Percentiles rank a stretch among this genome's conserved stretches.
Conservation (phyloP, 106 monocot species). For the Triglochin maritima region DNA sequence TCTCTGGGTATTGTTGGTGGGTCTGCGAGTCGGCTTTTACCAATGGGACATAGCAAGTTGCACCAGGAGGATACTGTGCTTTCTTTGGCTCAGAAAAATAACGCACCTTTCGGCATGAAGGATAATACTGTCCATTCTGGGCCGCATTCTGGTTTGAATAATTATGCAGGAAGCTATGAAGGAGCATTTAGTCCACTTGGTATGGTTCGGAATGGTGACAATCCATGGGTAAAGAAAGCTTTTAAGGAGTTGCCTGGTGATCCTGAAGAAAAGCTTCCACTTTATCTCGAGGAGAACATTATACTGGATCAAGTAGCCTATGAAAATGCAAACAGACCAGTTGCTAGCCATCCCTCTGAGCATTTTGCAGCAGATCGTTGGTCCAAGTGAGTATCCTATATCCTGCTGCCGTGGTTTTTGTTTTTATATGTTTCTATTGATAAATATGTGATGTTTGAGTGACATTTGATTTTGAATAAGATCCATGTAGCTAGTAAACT, state of each 20-base stretch:
- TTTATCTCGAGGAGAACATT: constrained; percentile 29
- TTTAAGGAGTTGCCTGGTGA: constrained; percentile 28
- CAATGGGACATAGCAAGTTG: constrained; percentile 19
- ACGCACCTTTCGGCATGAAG: constrained; percentile 12
- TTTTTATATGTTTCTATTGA: too few species aligned
- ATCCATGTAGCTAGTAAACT: too few species aligned
- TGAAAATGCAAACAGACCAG: constrained; percentile 22
- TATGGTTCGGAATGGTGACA: constrained; percentile 18
- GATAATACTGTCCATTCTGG: constrained; percentile 16
- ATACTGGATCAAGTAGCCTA: constrained; percentile 12
- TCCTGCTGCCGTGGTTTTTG: too few species aligned
- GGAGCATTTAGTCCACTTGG: constrained; percentile 19
- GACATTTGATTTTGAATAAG: too few species aligned
- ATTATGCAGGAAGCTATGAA: constrained; percentile 11
- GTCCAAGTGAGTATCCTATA: constrained; percentile 57
- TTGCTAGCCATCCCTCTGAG: constrained; percentile 22
- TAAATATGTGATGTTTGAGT: too few species aligned
- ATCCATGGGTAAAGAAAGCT: constrained; percentile 30
- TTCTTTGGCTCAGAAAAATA: constrained; percentile 14
- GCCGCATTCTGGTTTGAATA: constrained; percentile 8
- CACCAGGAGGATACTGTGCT: constrained; percentile 23
- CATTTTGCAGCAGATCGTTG: constrained; percentile 33
- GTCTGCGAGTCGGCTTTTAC: constrained; percentile 33
- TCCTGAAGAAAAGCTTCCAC: constrained; percentile 33
- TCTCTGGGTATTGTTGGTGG: constrained; percentile 45